Percentiles rank a stretch among this genome's conserved stretches.
phyloP scores from a whole-genome alignment of 345 rosid species.

The Citrus trifoliata region DNA sequence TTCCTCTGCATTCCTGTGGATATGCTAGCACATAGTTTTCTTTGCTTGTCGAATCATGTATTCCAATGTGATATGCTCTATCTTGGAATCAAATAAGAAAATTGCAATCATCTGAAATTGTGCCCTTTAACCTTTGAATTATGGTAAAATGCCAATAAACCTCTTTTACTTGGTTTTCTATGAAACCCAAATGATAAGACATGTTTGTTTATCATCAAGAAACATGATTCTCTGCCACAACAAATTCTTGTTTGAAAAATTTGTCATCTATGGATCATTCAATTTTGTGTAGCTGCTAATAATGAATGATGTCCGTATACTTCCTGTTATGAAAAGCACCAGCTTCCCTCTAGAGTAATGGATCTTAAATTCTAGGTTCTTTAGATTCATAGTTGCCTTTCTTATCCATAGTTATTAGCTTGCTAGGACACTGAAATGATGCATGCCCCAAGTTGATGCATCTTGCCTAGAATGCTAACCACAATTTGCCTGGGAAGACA shows the following conservation, averaged over 20 bases:
- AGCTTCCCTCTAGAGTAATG: neutral
- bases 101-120: neutral
- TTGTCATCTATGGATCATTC: neutral
- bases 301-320: neutral
- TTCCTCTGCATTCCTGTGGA: neutral
- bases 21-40: neutral
- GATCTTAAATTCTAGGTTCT: neutral
- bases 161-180: neutral
- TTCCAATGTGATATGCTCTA: neutral
- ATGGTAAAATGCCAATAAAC: neutral
- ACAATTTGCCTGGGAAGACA: neutral
- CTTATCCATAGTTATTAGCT: neutral
- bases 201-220: neutral
- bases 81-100: neutral
- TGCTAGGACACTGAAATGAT: neutral
- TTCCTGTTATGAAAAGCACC: neutral
- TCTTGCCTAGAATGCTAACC: neutral
- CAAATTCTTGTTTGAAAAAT: neutral
- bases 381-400: neutral
- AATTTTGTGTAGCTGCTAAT: neutral
- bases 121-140: neutral
- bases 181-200: neutral
- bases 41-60: neutral
- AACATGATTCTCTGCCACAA: neutral
- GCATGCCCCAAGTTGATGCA: neutral